These are phyloP conservation scores for Xylaria sp. DNA, from an alignment of 2,329 filamentous ascomycete species.

Conservation along the genomic window DNA sequence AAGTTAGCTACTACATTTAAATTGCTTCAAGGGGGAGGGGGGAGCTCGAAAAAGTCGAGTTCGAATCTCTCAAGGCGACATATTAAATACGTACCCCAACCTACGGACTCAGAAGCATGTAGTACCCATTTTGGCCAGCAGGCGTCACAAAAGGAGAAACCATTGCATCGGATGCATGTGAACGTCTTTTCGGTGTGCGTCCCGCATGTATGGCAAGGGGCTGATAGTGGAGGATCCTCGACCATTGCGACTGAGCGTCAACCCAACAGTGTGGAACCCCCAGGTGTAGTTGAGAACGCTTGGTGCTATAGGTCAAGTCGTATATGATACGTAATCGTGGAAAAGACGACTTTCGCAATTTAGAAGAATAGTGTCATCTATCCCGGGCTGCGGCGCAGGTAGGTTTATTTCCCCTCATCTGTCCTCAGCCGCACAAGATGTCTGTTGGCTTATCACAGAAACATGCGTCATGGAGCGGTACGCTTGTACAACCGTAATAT, in stretches of 20 bases:
- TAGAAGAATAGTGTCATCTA: neutral
- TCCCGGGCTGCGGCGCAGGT: neutral
- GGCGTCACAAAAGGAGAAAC: constrained; percentile 36
- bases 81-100: too few species aligned
- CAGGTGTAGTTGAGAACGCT: constrained; percentile 21
- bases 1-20: too few species aligned
- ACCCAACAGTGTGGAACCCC: constrained; percentile 14
- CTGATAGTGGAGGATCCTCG: constrained; percentile 23
- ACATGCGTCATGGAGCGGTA: constrained; percentile 12
- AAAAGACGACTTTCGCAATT: constrained; percentile 4
- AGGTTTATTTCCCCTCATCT: constrained; percentile 22
- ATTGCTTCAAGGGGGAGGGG: too few species aligned
- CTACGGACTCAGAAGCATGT: constrained; percentile 34
- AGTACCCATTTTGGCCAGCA: constrained; percentile 39
- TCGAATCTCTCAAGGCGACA: too few species aligned
- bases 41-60: too few species aligned
- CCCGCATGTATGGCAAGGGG: constrained; percentile 37
- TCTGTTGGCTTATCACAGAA: constrained; percentile 14
- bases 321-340: constrained; percentile 28
- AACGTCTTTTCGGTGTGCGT: constrained; percentile 33
- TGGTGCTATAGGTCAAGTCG: too few species aligned
- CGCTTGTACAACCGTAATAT: neutral
- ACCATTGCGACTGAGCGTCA: constrained; percentile 25
- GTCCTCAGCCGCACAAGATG: constrained; percentile 24
- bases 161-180: constrained; percentile 40